A percentile compares a stretch with the other conserved stretches of the same genome.
These are phyloP conservation scores for Kappamyces sp. DNA, from an alignment of 192 early-diverging fungal species.

Conservation along the genomic window DNA sequence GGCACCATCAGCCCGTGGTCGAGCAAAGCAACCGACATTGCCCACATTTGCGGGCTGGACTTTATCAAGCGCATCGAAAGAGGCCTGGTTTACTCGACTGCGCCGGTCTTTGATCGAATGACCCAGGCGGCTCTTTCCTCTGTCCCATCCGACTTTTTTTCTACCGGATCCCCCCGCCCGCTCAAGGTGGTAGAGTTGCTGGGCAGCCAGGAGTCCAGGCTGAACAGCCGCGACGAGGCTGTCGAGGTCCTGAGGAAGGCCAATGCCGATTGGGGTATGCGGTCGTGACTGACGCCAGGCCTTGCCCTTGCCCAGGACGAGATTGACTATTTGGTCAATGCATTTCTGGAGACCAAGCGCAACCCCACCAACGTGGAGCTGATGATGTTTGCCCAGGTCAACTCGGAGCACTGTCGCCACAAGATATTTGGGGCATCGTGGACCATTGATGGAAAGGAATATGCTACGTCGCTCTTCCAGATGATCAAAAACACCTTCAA, in stretches of 20 bases:
- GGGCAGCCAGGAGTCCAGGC: slow-evolving; percentile 33
- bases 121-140: slow-evolving; percentile 69
- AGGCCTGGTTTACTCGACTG: slow-evolving; percentile 65
- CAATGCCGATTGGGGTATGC: slow-evolving; percentile 74
- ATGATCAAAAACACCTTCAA: slow-evolving; percentile 96
- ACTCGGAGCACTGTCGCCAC: slow-evolving; percentile 99
- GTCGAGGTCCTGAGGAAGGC: slow-evolving; percentile 56
- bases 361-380: slow-evolving; percentile 98
- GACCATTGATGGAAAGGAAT: slow-evolving; percentile 85
- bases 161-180: slow-evolving; percentile 28
- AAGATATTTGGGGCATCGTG: slow-evolving; percentile 99
- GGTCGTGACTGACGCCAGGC: not conserved
- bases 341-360: slow-evolving; percentile 59
- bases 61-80: slow-evolving; percentile 83
- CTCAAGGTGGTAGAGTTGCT: slow-evolving; percentile 58
- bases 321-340: slow-evolving; percentile 87
- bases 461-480: slow-evolving; percentile 81
- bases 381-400: slow-evolving; percentile 99
- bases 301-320: slow-evolving; percentile 95
- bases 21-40: slow-evolving; percentile 98
- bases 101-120: slow-evolving; percentile 76
- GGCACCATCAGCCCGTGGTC: slow-evolving; percentile 99
- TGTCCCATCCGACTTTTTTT: slow-evolving; percentile 72
- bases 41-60: slow-evolving; percentile 77
- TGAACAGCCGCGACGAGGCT: slow-evolving; percentile 21